A percentile compares a stretch with the other conserved stretches of the same genome.
Evolutionary conservation across 805 yeast genomes (phyloP).

Genomic region (Sugiyamaella qingdaonensis): DNA sequence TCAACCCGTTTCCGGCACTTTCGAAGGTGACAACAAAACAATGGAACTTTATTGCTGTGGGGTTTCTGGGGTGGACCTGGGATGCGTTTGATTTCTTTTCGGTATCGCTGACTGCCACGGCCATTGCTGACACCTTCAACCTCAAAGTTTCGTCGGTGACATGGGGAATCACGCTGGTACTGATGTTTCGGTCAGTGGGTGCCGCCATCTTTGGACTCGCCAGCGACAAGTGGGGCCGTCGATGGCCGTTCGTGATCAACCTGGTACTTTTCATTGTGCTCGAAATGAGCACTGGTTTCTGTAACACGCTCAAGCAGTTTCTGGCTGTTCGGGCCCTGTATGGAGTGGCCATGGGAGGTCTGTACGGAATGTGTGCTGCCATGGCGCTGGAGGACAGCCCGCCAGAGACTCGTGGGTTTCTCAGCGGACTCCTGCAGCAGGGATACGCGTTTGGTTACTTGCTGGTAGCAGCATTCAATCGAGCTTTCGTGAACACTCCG

Average conservation of each 20-base stretch:
- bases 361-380: slow-evolving; percentile 61
- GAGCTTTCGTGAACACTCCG: slow-evolving; percentile 51
- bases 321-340: slow-evolving; percentile 59
- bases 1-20: slow-evolving; percentile 64
- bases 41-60: slow-evolving; percentile 59
- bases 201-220: slow-evolving; percentile 61
- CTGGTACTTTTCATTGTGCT: slow-evolving; percentile 48
- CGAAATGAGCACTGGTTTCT: slow-evolving; percentile 66
- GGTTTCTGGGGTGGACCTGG: slow-evolving; percentile 64
- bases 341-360: slow-evolving; percentile 71
- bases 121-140: slow-evolving; percentile 47
- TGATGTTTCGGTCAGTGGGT: slow-evolving; percentile 69
- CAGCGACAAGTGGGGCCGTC: slow-evolving; percentile 63
- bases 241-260: slow-evolving; percentile 58
- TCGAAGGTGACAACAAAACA: slow-evolving; percentile 45
- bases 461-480: slow-evolving; percentile 57
- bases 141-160: slow-evolving; percentile 48
- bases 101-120: slow-evolving; percentile 51
- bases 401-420: slow-evolving; percentile 50
- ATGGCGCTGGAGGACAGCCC: slow-evolving; percentile 68
- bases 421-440: slow-evolving; percentile 72
- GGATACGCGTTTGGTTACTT: slow-evolving; percentile 74
- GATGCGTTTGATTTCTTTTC: slow-evolving; percentile 71
- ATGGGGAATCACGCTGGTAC: slow-evolving; percentile 69
- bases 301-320: slow-evolving; percentile 53